A percentile compares a stretch with the other conserved stretches of the same genome.
These are phyloP conservation scores for Nicotiana otophora DNA, from an alignment of 257 asterid species.

Conservation along the genomic window DNA sequence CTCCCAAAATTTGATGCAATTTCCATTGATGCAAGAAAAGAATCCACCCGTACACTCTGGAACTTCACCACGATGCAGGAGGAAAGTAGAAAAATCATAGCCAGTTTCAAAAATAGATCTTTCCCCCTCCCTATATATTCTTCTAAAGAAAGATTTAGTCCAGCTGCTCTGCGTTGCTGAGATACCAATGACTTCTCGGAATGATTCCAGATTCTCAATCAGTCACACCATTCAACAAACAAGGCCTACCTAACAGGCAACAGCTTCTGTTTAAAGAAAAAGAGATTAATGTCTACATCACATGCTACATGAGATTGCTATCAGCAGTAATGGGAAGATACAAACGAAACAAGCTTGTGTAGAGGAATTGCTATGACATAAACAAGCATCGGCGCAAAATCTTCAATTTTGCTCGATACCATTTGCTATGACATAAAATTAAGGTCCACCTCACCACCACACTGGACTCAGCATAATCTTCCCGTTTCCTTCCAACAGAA, in stretches of 20 bases:
- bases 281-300: neutral
- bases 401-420: neutral
- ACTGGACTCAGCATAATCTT: neutral
- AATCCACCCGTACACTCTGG: neutral
- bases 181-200: conserved; percentile 1
- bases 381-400: neutral
- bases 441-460: neutral
- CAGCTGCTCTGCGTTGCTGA: neutral
- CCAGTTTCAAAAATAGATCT: neutral
- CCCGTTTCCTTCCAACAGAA: conserved; percentile 1
- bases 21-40: neutral
- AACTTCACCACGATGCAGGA: neutral
- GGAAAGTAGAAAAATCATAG: neutral
- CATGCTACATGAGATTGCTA: neutral
- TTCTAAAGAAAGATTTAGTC: neutral
- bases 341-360: neutral
- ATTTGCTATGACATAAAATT: neutral
- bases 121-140: neutral
- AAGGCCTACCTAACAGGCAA: conserved; percentile 1
- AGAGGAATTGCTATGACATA: neutral
- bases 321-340: neutral
- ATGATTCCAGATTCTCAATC: neutral
- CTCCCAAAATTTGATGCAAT: neutral
- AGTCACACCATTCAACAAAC: neutral
- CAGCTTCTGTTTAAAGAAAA: neutral